Percentiles rank a stretch among this genome's conserved stretches.
phyloP scores from a whole-genome alignment of 225 moss, liverwort and hornwort genomes.

The Sphagnum tenellum region DNA sequence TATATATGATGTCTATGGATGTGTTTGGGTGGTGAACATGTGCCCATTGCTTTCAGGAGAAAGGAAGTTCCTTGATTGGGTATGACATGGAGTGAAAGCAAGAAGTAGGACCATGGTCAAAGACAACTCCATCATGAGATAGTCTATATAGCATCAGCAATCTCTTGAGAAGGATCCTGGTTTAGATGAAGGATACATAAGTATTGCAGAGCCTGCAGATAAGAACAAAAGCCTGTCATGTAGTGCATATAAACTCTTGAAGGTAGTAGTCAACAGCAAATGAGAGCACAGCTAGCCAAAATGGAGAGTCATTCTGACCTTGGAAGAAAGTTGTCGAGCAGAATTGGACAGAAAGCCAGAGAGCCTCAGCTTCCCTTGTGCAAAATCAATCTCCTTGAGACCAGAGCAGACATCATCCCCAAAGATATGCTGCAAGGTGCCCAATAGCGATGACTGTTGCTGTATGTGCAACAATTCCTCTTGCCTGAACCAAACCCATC shows the following conservation, averaged over 20 bases:
- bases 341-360: constrained; percentile 67
- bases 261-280: no score
- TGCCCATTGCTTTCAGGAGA: background rate
- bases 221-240: background rate
- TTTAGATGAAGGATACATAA: constrained; percentile 69
- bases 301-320: constrained; percentile 32
- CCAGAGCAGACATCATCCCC: constrained; percentile 49
- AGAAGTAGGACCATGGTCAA: no score
- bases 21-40: background rate
- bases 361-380: constrained; percentile 57
- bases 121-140: no score
- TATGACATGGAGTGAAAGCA: no score
- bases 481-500: constrained; percentile 25
- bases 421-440: constrained; percentile 57
- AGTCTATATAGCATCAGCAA: no score
- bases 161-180: background rate
- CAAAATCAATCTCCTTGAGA: constrained; percentile 61
- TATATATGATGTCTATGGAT: background rate
- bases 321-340: constrained; percentile 44
- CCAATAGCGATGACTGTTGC: constrained; percentile 44
- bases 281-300: no score
- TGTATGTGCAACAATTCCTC: constrained; percentile 57
- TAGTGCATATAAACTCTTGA: no score
- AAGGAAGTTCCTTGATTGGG: no score
- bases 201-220: constrained; percentile 76